Evolutionary conservation across 495 filamentous ascomycete genomes (phyloP).

Genomic region (Penicillium paradoxum): DNA sequence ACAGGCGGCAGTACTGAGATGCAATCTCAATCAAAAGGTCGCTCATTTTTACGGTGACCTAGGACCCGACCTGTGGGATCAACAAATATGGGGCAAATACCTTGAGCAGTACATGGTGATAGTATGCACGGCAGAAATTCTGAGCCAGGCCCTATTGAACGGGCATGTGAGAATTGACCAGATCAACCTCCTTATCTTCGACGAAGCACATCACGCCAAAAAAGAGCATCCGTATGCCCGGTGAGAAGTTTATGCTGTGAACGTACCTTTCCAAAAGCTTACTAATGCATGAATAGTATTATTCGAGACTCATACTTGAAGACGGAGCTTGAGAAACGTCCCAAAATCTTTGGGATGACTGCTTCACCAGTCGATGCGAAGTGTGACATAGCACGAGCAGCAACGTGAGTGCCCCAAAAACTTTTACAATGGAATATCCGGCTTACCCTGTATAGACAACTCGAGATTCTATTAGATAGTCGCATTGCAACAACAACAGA

Average conservation of each 20-base stretch:
- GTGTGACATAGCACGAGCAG: constrained; percentile 62
- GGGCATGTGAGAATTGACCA: constrained; percentile 75
- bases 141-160: constrained; percentile 71
- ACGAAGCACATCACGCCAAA: constrained; percentile 96
- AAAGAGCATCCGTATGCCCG: constrained; percentile 89
- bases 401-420: constrained; percentile 38
- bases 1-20: constrained; percentile 75
- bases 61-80: constrained; percentile 60
- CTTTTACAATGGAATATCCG: not conserved
- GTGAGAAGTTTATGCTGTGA: constrained; percentile 1
- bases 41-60: constrained; percentile 74
- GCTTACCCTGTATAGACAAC: constrained; percentile 43
- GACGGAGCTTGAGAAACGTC: constrained; percentile 45
- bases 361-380: constrained; percentile 92
- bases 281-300: constrained; percentile 47
- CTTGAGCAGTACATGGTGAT: constrained; percentile 75
- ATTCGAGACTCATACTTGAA: constrained; percentile 78
- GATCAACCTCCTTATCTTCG: constrained; percentile 90
- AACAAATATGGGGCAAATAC: constrained; percentile 63
- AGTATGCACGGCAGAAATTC: constrained; percentile 88
- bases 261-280: not conserved
- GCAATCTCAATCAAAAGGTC: constrained; percentile 78
- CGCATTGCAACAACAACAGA: constrained; percentile 80
- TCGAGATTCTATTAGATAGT: constrained; percentile 74
- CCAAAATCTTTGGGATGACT: constrained; percentile 94